A percentile compares a stretch with the other conserved stretches of the same genome.
These are phyloP conservation scores for Leccinum disarticulatum DNA, from an alignment of 768 basidiomycete genomes.

Conservation along the genomic window DNA sequence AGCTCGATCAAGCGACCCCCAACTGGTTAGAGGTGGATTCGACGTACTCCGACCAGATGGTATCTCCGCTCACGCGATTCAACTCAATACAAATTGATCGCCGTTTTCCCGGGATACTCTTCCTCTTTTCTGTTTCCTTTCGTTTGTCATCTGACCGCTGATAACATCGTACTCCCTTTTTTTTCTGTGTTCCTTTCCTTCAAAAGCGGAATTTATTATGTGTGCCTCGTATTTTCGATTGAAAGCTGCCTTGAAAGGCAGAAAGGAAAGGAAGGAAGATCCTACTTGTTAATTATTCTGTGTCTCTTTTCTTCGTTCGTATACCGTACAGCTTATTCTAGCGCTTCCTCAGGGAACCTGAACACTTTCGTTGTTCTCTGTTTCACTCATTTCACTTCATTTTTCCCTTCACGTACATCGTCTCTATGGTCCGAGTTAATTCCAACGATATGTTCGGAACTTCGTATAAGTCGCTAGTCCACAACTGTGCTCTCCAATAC, in stretches of 20 bases:
- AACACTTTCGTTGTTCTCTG: neutral
- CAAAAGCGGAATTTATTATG: conserved; percentile 9
- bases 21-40: neutral
- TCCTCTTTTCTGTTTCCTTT: neutral
- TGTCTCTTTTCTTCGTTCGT: neutral
- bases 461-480: neutral
- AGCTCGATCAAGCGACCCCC: conserved; percentile 1
- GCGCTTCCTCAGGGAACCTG: neutral
- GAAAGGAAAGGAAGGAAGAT: neutral
- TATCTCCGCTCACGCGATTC: conserved; percentile 5
- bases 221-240: neutral
- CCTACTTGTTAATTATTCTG: neutral
- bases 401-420: neutral
- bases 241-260: neutral
- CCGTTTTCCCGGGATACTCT: conserved; percentile 1
- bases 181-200: neutral
- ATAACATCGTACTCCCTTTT: neutral
- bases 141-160: neutral
- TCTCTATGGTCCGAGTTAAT: neutral
- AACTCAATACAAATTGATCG: conserved; percentile 8
- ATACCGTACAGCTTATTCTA: neutral
- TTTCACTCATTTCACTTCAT: neutral
- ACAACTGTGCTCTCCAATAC: neutral
- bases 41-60: conserved; percentile 1
- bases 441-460: neutral